phyloP scores from a whole-genome alignment of 164 flowering plant species.

The Vitis rotundifolia region DNA sequence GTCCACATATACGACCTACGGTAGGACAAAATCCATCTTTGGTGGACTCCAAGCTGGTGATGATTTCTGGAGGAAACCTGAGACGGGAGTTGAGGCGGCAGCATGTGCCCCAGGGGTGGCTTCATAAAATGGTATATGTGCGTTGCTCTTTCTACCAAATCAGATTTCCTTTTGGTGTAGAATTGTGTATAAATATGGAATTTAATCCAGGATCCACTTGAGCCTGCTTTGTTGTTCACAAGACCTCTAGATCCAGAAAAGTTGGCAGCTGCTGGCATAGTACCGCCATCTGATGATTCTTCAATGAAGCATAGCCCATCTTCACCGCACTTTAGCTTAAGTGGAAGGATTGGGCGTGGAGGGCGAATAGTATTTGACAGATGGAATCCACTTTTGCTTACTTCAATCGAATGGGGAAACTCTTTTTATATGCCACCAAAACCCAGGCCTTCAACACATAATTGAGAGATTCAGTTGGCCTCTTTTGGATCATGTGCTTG shows the following conservation, averaged over 20 bases:
- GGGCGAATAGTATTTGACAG: slow-evolving; percentile 91
- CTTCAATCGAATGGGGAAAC: slow-evolving; percentile 51
- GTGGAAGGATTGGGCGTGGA: slow-evolving; percentile 92
- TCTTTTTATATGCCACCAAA: slow-evolving; percentile 47
- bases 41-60: slow-evolving; percentile 47
- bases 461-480: slow-evolving; percentile 16
- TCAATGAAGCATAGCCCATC: slow-evolving; percentile 38
- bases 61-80: slow-evolving; percentile 38
- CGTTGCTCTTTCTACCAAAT: background rate
- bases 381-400: slow-evolving; percentile 75
- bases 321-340: slow-evolving; percentile 40
- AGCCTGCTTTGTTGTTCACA: slow-evolving; percentile 82
- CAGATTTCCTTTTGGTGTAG: background rate
- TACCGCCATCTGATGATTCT: slow-evolving; percentile 49
- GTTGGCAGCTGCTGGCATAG: slow-evolving; percentile 78
- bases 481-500: no score
- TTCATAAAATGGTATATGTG: slow-evolving; percentile 64
- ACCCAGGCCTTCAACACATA: slow-evolving; percentile 37
- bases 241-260: slow-evolving; percentile 78
- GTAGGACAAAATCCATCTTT: slow-evolving; percentile 39
- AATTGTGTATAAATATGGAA: background rate
- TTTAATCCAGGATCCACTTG: slow-evolving; percentile 77
- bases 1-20: slow-evolving; percentile 44
- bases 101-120: slow-evolving; percentile 62
- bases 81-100: slow-evolving; percentile 70